Evolutionary conservation across 352 stramenopile species (phyloP).

Genomic region (Phytophthora litchii): DNA sequence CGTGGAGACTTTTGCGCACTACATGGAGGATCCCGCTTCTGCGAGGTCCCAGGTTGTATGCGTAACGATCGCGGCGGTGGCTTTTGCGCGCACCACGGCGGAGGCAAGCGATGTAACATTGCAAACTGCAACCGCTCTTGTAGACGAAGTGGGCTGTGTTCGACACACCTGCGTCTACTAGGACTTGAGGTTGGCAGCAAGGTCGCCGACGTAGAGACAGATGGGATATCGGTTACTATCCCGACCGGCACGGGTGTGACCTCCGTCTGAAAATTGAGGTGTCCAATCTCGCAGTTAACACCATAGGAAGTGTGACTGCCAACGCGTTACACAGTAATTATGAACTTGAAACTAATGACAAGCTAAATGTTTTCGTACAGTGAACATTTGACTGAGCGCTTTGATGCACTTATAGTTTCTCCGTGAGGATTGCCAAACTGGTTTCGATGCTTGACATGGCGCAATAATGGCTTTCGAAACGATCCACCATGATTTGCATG

Average conservation of each 20-base stretch:
- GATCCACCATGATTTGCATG: no score
- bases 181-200: conserved; percentile 17
- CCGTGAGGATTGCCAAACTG: no score
- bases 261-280: conserved; percentile 9
- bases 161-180: conserved; percentile 56
- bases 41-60: conserved; percentile 75
- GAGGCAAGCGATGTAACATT: conserved; percentile 75
- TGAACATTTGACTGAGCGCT: neutral
- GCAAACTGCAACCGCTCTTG: conserved; percentile 73
- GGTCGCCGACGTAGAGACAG: neutral
- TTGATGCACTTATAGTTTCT: no score
- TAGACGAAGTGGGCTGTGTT: conserved; percentile 75
- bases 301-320: conserved; percentile 1
- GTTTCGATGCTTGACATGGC: no score
- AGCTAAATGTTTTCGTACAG: conserved; percentile 6
- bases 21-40: conserved; percentile 82
- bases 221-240: conserved; percentile 4
- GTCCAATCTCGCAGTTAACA: neutral
- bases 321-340: conserved; percentile 29
- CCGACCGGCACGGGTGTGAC: conserved; percentile 8
- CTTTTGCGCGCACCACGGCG: conserved; percentile 70
- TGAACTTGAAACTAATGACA: conserved; percentile 18
- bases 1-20: conserved; percentile 83
- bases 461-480: no score
- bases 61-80: conserved; percentile 83